Conservation (phyloP, 1,284 basidiomycete genomes). For the Abortiporus biennis region DNA sequence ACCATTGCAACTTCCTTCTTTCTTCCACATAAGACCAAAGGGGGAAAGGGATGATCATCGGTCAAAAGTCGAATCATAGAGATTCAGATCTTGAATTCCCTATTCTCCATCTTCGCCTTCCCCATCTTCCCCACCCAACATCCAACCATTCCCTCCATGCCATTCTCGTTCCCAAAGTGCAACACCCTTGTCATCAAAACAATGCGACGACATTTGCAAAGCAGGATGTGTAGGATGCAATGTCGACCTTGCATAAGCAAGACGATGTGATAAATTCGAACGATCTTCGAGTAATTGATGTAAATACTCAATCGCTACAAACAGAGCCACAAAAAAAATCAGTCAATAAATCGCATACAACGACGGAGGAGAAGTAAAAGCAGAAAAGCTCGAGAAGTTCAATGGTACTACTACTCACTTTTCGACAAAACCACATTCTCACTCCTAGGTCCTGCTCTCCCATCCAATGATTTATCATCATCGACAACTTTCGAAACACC, state of each 20-base stretch:
- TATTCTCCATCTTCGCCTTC: conserved; percentile 37
- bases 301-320: conserved; percentile 79
- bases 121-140: conserved; percentile 34
- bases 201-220: conserved; percentile 27
- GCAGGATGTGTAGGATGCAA: conserved; percentile 55
- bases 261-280: conserved; percentile 45
- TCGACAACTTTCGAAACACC: conserved; percentile 16
- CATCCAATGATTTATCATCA: conserved; percentile 50
- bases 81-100: too few relatives aligned
- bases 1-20: too few relatives aligned
- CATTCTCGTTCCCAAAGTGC: conserved; percentile 74
- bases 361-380: conserved; percentile 2
- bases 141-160: conserved; percentile 58
- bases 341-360: too few relatives aligned
- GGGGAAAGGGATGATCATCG: too few relatives aligned
- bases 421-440: conserved; percentile 82
- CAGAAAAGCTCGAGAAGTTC: conserved; percentile 8
- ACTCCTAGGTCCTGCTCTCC: conserved; percentile 76
- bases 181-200: conserved; percentile 22
- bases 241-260: conserved; percentile 50
- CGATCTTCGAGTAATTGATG: conserved; percentile 56
- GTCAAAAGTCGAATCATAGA: too few relatives aligned
- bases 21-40: too few relatives aligned
- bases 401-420: conserved; percentile 48
- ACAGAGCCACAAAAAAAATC: conserved; percentile 8